Percentiles rank a stretch among this genome's conserved stretches.
Evolutionary conservation across 257 asterid species (phyloP).

Genomic region (Solanum dulcamara): DNA sequence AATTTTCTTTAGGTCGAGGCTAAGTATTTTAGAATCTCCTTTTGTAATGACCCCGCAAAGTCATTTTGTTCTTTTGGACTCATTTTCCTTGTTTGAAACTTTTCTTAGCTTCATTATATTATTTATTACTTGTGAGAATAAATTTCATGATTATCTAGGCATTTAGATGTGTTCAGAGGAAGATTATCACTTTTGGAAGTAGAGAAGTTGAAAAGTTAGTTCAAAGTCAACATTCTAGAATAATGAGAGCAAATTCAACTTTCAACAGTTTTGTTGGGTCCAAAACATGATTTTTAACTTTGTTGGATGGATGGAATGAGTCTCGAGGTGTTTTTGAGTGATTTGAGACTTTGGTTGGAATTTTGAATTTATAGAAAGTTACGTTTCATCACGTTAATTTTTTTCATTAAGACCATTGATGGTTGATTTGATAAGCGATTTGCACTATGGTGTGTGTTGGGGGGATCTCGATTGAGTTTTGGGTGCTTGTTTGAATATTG

Average conservation of each 20-base stretch:
- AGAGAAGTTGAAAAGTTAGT: not conserved
- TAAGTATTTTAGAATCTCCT: too few relatives aligned
- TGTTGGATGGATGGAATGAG: not conserved
- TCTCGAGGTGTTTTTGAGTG: not conserved
- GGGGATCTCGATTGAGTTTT: not conserved
- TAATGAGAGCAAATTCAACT: not conserved
- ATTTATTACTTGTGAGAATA: not conserved
- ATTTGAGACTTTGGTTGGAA: not conserved
- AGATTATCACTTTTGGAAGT: not conserved
- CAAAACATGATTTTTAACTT: not conserved
- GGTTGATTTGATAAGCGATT: not conserved
- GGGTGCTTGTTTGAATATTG: too few relatives aligned
- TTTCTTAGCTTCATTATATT: not conserved
- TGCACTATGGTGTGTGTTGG: not conserved
- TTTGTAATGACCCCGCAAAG: not conserved
- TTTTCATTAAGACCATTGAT: not conserved
- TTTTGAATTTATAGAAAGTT: not conserved
- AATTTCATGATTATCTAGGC: not conserved
- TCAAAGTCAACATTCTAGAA: not conserved
- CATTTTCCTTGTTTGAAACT: not conserved
- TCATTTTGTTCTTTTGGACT: not conserved
- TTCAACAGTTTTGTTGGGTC: not conserved
- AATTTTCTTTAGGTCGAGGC: not conserved
- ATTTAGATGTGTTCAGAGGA: not conserved
- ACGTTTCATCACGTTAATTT: not conserved